Conservation (phyloP, 225 moss, liverwort and hornwort genomes). For the Asterella californica region DNA sequence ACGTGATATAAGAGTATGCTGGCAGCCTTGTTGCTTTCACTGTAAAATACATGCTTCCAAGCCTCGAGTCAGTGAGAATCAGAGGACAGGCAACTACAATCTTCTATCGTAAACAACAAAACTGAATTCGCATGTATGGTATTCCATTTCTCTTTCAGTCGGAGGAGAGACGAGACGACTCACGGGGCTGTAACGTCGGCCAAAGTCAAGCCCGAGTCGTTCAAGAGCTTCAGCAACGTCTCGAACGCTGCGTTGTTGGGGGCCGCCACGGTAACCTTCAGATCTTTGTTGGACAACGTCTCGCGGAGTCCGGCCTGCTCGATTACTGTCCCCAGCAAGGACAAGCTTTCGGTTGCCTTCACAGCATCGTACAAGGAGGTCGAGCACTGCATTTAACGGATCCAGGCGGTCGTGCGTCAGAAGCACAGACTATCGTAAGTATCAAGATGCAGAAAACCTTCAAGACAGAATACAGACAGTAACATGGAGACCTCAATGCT, state of each 20-base stretch:
- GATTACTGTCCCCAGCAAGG: slow-evolving; percentile 21
- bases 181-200: slow-evolving; percentile 16
- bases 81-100: neutral
- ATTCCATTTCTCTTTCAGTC: neutral
- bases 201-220: slow-evolving; percentile 26
- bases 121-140: neutral
- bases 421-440: no score
- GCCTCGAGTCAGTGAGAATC: neutral
- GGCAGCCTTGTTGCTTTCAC: slow-evolving; percentile 45
- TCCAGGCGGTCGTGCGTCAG: no score
- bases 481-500: no score
- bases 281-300: slow-evolving; percentile 20
- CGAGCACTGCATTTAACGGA: slow-evolving; percentile 50
- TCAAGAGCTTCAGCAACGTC: slow-evolving; percentile 20
- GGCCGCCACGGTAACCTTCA: slow-evolving; percentile 46
- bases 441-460: no score
- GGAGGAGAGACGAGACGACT: neutral
- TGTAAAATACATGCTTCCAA: slow-evolving; percentile 14
- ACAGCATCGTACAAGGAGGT: slow-evolving; percentile 34
- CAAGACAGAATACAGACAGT: no score
- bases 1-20: slow-evolving; percentile 58
- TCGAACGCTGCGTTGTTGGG: slow-evolving; percentile 47
- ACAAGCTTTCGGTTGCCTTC: slow-evolving; percentile 15
- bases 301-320: slow-evolving; percentile 23
- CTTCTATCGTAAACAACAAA: neutral